phyloP scores from a whole-genome alignment of 2,329 filamentous ascomycete species.

The Calonectria leucothoes region DNA sequence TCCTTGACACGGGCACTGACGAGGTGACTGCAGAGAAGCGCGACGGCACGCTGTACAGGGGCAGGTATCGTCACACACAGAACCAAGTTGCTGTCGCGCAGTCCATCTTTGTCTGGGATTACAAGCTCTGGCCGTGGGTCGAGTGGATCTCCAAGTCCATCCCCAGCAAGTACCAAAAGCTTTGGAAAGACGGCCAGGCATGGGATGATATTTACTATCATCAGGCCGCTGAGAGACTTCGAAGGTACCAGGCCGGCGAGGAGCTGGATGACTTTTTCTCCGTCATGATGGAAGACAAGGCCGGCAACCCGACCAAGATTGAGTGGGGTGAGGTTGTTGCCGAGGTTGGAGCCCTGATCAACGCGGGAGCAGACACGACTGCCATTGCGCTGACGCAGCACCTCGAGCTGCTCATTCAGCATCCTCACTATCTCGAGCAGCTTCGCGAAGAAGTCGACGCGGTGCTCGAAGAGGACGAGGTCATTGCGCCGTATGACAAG shows the following conservation, averaged over 20 bases:
- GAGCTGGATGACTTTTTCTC: slow-evolving; percentile 69
- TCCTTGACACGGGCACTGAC: slow-evolving; percentile 61
- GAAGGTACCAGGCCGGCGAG: slow-evolving; percentile 52
- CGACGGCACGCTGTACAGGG: slow-evolving; percentile 57
- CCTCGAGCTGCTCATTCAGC: slow-evolving; percentile 61
- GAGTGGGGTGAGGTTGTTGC: slow-evolving; percentile 68
- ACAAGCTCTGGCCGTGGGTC: slow-evolving; percentile 60
- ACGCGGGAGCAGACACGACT: slow-evolving; percentile 62
- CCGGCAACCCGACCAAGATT: slow-evolving; percentile 49
- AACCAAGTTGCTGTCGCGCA: slow-evolving; percentile 62
- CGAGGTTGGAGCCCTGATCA: slow-evolving; percentile 63
- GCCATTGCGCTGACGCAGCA: slow-evolving; percentile 60
- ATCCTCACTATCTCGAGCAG: slow-evolving; percentile 51
- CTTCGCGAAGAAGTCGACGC: slow-evolving; percentile 58
- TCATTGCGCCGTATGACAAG: slow-evolving; percentile 60
- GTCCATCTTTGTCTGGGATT: slow-evolving; percentile 61
- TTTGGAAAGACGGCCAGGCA: slow-evolving; percentile 40
- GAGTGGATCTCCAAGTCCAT: slow-evolving; percentile 59
- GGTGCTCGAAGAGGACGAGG: slow-evolving; percentile 53
- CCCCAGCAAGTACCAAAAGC: slow-evolving; percentile 49
- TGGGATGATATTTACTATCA: slow-evolving; percentile 53
- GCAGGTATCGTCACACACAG: slow-evolving; percentile 58
- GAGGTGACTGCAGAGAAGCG: slow-evolving; percentile 52
- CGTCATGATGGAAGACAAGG: slow-evolving; percentile 60
- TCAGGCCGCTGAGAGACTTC: slow-evolving; percentile 45